A percentile compares a stretch with the other conserved stretches of the same genome.
These are phyloP conservation scores for Parathielavia hyrcaniae DNA, from an alignment of 495 filamentous ascomycete species.

Conservation along the genomic window DNA sequence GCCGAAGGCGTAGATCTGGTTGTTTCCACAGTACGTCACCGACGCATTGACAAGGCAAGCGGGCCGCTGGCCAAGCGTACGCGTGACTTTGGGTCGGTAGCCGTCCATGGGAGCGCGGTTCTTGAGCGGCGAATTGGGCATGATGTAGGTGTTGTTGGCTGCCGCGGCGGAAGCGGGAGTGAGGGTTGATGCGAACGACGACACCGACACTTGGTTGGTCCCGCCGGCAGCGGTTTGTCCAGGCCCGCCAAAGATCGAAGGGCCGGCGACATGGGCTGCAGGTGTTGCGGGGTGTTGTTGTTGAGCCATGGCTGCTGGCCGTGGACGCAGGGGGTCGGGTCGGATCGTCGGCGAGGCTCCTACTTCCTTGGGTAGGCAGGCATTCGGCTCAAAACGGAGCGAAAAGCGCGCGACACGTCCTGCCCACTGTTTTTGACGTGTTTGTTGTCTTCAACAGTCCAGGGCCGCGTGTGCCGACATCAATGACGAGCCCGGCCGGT, in stretches of 20 bases:
- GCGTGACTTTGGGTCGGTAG: slow-evolving; percentile 74
- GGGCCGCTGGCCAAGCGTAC: slow-evolving; percentile 77
- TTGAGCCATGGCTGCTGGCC: slow-evolving; percentile 27
- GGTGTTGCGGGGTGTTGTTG: slow-evolving; percentile 27
- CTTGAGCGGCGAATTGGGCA: slow-evolving; percentile 73
- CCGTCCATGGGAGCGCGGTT: slow-evolving; percentile 55
- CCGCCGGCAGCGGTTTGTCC: slow-evolving; percentile 8
- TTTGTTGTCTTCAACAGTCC: not conserved
- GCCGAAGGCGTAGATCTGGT: slow-evolving; percentile 95
- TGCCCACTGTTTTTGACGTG: not conserved
- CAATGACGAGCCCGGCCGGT: too few species aligned
- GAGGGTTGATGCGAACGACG: slow-evolving; percentile 28
- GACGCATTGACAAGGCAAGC: slow-evolving; percentile 97
- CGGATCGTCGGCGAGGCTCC: not conserved
- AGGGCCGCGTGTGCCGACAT: too few species aligned
- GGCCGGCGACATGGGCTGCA: slow-evolving; percentile 11
- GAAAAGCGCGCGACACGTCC: not conserved
- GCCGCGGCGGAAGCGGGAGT: slow-evolving; percentile 49
- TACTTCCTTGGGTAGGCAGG: not conserved
- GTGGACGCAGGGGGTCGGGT: not conserved
- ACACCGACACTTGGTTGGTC: slow-evolving; percentile 11
- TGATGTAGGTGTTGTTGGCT: slow-evolving; percentile 74
- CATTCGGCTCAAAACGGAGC: slow-evolving; percentile 3
- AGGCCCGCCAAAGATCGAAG: slow-evolving; percentile 35
- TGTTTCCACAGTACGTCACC: slow-evolving; percentile 91